Evolutionary conservation across 768 basidiomycete species (phyloP).

Genomic region (Mycena indigotica): DNA sequence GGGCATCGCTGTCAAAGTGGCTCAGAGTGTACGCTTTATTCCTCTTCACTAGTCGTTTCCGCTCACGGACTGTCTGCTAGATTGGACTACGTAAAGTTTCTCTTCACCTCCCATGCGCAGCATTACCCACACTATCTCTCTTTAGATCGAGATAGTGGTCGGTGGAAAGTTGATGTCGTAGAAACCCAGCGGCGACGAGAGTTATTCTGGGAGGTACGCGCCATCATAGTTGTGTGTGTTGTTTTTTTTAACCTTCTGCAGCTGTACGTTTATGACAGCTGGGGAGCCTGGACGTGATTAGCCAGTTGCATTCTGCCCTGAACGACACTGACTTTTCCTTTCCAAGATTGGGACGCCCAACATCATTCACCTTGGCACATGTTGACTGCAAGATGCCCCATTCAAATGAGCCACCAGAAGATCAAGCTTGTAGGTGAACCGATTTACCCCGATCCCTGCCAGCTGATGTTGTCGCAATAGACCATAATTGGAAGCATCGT

Average conservation of each 20-base stretch:
- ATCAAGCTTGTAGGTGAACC: conserved; percentile 58
- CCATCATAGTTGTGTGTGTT: conserved; percentile 20
- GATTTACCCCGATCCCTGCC: conserved; percentile 2
- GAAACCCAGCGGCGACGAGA: conserved; percentile 67
- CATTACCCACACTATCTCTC: conserved; percentile 17
- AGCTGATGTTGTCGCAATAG: conserved; percentile 33
- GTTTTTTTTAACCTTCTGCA: conserved; percentile 15
- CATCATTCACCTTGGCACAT: conserved; percentile 67
- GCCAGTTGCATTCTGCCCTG: not conserved
- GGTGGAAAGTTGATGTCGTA: conserved; percentile 59
- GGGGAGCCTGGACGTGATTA: conserved; percentile 1
- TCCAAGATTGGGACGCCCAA: conserved; percentile 69
- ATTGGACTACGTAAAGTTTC: conserved; percentile 66
- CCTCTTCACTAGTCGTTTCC: conserved; percentile 20
- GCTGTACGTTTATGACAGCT: conserved; percentile 3
- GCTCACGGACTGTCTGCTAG: conserved; percentile 35
- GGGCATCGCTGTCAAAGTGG: conserved; percentile 69
- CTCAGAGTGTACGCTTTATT: conserved; percentile 59
- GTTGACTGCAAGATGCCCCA: conserved; percentile 68
- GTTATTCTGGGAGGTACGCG: conserved; percentile 60
- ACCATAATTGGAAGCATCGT: conserved; percentile 70
- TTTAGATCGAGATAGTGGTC: conserved; percentile 70
- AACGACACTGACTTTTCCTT: conserved; percentile 59
- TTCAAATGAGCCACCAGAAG: conserved; percentile 49
- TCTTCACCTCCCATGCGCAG: not conserved